Evolutionary conservation across 2,329 filamentous ascomycete genomes (phyloP), one percentile per base, ranked within the genome.

Genomic region (Knufia petricola): DNA sequence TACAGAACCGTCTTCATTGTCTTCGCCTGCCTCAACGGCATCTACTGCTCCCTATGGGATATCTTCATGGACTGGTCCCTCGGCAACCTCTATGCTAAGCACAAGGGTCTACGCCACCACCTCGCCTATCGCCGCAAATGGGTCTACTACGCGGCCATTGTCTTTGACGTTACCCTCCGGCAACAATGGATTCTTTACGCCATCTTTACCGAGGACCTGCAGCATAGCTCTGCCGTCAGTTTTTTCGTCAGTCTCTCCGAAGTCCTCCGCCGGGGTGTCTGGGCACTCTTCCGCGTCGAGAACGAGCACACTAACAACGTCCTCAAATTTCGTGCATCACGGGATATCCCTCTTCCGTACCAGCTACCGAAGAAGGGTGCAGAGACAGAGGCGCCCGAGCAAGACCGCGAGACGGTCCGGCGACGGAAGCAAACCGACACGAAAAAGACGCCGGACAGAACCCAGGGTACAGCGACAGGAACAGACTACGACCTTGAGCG

Each of bases 251-350:
- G 78, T 1, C 69, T 95, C 2, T 78, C 82, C 7, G 92, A 98
- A 64, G 79, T 94, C 19, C 74, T 78, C n/a, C 80, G 92, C 26
- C 74, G 92, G 62, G 89, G 87, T 52, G 79, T 95, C 62, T 98
- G 92, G 92, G 82, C 84, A 0, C 72, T 96, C 3, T 85, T 98
- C 64, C 86, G 92, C 34, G 89, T 98, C 21, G 92, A 98, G 66
- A 98, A 98, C 64, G 92, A 98, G 60, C 92, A 98, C 67, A 95
- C 88, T 67, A 82, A 84, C 48, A 95, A 95, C 59, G 90, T 98
- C 1, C 78, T 81, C 15, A 81, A 87, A 56, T 94, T 94, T 74
- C 88, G 94, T 55, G 92, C 92, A 3, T 87, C 83, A 1, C 78
- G 90, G 49, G 89, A 95, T 59, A 78, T 94, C 0, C 87, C 87